Conservation (phyloP, 805 yeast species). For the Limtongia smithiae region DNA sequence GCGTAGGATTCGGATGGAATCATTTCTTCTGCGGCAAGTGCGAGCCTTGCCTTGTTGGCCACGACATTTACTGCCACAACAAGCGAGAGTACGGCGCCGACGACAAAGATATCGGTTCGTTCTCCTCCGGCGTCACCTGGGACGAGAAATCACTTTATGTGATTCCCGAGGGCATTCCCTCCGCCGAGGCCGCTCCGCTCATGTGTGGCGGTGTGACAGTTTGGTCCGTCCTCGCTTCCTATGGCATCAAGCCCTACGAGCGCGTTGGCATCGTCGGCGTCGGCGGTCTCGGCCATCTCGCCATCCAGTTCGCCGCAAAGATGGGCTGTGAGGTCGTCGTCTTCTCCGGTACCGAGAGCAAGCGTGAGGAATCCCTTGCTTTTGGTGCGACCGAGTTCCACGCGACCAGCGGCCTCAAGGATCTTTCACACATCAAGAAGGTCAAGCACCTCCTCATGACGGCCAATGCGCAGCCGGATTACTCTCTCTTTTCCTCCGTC, state of each 20-base stretch:
- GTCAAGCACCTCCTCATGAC: neutral
- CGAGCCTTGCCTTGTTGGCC: neutral
- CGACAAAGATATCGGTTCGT: constrained; percentile 3
- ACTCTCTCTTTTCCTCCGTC: neutral
- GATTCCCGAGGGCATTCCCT: constrained; percentile 49
- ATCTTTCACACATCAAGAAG: neutral
- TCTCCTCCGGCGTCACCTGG: constrained; percentile 45
- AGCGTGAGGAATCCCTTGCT: constrained; percentile 47
- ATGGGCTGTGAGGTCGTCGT: constrained; percentile 59
- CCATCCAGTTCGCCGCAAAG: constrained; percentile 54
- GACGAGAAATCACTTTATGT: constrained; percentile 56
- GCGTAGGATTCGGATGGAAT: constrained; percentile 1
- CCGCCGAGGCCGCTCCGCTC: constrained; percentile 56
- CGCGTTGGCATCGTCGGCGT: constrained; percentile 52
- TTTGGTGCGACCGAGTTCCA: constrained; percentile 54
- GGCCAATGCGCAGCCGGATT: neutral
- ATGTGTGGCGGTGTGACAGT: constrained; percentile 67
- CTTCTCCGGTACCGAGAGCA: constrained; percentile 49
- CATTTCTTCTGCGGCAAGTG: constrained; percentile 4
- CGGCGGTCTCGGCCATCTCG: constrained; percentile 59
- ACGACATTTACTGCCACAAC: neutral
- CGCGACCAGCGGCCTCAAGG: constrained; percentile 47
- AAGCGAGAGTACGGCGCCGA: neutral
- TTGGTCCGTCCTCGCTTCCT: constrained; percentile 52
- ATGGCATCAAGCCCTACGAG: constrained; percentile 32